Evolutionary conservation across 2,329 filamentous ascomycete species (phyloP).

Genomic region (Colletotrichum eremochloae): DNA sequence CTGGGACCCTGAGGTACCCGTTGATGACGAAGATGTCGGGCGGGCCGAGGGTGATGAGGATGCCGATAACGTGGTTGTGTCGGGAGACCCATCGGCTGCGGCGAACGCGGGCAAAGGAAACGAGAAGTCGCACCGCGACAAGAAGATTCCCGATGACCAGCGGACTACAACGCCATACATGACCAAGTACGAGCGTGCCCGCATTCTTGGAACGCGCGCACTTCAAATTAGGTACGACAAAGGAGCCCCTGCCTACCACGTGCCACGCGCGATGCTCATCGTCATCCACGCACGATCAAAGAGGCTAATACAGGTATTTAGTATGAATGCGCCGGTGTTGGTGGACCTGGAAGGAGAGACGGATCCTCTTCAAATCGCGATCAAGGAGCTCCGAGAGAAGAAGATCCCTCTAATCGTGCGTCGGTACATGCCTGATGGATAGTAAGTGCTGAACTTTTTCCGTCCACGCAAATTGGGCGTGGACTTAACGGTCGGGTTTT

Average conservation of each 20-base stretch:
- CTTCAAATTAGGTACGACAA: constrained; percentile 90
- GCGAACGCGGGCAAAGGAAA: constrained; percentile 67
- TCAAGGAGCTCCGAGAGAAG: constrained; percentile 97
- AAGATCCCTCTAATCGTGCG: constrained; percentile 97
- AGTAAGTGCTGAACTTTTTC: constrained; percentile 69
- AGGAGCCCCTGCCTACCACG: not conserved
- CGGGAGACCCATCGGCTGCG: constrained; percentile 72
- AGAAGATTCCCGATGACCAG: constrained; percentile 91
- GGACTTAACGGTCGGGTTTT: not conserved
- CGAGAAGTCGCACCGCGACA: constrained; percentile 76
- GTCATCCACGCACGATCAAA: constrained; percentile 2
- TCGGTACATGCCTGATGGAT: constrained; percentile 96
- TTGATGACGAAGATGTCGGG: constrained; percentile 69
- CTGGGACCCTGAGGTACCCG: constrained; percentile 57
- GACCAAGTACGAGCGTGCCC: constrained; percentile 98
- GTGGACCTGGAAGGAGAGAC: constrained; percentile 98
- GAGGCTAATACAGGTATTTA: constrained; percentile 53
- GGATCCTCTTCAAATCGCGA: constrained; percentile 95
- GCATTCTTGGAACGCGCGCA: constrained; percentile 92
- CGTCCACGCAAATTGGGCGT: constrained; percentile 9
- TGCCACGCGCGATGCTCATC: not conserved
- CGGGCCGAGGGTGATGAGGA: constrained; percentile 67
- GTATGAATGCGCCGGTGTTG: constrained; percentile 97
- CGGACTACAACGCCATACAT: constrained; percentile 96
- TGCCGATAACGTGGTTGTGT: constrained; percentile 70